These are phyloP conservation scores for Zymoseptoria passerinii DNA, from an alignment of 2,329 filamentous ascomycete species.

Conservation along the genomic window DNA sequence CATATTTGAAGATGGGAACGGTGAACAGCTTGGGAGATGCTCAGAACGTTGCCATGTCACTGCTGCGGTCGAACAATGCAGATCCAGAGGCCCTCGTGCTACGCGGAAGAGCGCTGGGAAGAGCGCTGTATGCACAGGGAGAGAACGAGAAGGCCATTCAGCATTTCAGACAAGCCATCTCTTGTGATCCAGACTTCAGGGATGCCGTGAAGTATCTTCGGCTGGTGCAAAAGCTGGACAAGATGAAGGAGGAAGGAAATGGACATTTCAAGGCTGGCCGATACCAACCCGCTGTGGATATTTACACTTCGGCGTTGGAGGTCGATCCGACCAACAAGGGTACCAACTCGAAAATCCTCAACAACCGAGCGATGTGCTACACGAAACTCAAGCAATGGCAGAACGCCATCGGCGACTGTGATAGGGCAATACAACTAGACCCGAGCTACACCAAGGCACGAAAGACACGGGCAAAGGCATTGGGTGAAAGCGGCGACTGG, in stretches of 20 bases:
- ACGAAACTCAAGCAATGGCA: conserved; percentile 78
- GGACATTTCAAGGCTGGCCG: conserved; percentile 76
- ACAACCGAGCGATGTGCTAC: conserved; percentile 83
- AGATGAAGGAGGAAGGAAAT: conserved; percentile 92
- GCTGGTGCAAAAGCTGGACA: conserved; percentile 82
- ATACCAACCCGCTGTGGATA: conserved; percentile 71
- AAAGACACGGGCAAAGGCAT: conserved; percentile 86
- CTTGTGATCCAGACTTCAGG: conserved; percentile 83
- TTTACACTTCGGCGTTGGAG: conserved; percentile 73
- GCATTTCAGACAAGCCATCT: conserved; percentile 82
- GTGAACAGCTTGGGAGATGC: conserved; percentile 83
- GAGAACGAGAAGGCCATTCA: conserved; percentile 93
- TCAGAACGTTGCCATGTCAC: conserved; percentile 80
- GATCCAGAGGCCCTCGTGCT: conserved; percentile 92
- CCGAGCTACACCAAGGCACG: conserved; percentile 80
- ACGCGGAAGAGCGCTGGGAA: conserved; percentile 74
- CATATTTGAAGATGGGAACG: conserved; percentile 85
- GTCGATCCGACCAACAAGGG: conserved; percentile 83
- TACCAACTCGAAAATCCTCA: conserved; percentile 88
- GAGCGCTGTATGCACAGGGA: conserved; percentile 80
- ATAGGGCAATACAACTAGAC: conserved; percentile 73
- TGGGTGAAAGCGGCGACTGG: conserved; percentile 81
- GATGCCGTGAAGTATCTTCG: conserved; percentile 82
- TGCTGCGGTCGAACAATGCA: conserved; percentile 77
- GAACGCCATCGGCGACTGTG: conserved; percentile 76